Evolutionary conservation across 208 protist species (phyloP).

Genomic region (Trypanosomatidae sp.): DNA sequence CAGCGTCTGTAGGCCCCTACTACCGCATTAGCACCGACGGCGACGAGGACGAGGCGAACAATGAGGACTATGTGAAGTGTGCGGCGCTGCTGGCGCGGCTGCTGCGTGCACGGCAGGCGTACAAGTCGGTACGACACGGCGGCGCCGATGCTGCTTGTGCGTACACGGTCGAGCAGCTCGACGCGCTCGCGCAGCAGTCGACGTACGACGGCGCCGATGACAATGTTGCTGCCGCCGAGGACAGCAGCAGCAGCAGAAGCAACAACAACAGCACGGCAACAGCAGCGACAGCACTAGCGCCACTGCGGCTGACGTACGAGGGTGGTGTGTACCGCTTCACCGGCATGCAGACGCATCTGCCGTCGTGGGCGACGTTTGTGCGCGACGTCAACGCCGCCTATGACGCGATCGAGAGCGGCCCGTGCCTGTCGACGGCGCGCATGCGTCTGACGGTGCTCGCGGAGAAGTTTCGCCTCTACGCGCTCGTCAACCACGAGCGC

Average conservation of each 20-base stretch:
- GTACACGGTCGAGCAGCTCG: conserved; percentile 48
- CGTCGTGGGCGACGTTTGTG: conserved; percentile 68
- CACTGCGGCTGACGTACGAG: conserved; percentile 11
- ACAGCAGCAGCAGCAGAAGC: neutral
- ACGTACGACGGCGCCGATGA: conserved; percentile 13
- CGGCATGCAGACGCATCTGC: conserved; percentile 45
- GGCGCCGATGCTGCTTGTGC: conserved; percentile 48
- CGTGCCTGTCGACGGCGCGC: conserved; percentile 69
- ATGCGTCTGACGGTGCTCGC: conserved; percentile 55
- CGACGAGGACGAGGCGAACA: conserved; percentile 33
- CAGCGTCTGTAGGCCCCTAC: too few relatives aligned
- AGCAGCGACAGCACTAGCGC: neutral
- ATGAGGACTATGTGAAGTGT: conserved; percentile 62
- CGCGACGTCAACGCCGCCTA: conserved; percentile 47
- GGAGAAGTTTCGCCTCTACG: conserved; percentile 77
- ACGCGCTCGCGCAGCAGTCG: conserved; percentile 56
- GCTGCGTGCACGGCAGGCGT: conserved; percentile 40
- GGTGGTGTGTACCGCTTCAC: conserved; percentile 39
- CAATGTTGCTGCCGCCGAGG: conserved; percentile 15
- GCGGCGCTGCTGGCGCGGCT: conserved; percentile 53
- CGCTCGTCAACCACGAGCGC: conserved; percentile 56
- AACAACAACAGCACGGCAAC: neutral
- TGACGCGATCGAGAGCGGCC: conserved; percentile 66
- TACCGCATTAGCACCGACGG: conserved; percentile 70
- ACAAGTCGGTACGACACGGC: conserved; percentile 55